Evolutionary conservation across 805 yeast species (phyloP), one percentile per base, ranked within the genome.

Genomic region (Jamesozyma rosinii): DNA sequence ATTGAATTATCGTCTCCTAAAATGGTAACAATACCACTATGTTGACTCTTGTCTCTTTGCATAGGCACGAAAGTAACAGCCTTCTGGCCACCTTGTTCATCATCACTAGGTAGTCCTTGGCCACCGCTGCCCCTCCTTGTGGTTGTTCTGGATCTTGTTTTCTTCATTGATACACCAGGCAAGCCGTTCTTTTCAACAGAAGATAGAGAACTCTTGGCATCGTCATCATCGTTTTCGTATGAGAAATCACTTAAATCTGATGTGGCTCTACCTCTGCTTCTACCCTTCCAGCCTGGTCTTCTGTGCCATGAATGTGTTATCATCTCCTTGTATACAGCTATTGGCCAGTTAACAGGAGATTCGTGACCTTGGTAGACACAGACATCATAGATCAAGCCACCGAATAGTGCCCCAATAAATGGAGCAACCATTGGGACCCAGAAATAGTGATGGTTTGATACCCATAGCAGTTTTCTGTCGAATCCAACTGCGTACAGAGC

Each of bases 351-450:
- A 43, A 74, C 59, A 42, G 76, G 76, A 26, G 76, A 71, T 54
- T 73, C 77, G 35, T 68, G 65, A 24, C 78, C 78, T 51, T 71
- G 72, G 51, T 70, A 74, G 44, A 74, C 58, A 49, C 75, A 67
- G 24, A 72, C 48, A 57, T 75, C 80, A 53, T 75, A 75, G n/a
- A 72, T 40, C 44, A 70, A 51, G n/a, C 69, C 76, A 42, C 80
- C 80, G 27, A 63, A 50, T 38, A 69, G 46, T 26, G 71, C 64
- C 18, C 80, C 80, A 35, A 71, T 49, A 31, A 68, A 54, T 24
- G 80, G 78, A n/a, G 69, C 72, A 24, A 71, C 64, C 48, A 72
- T 55, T 40, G 78, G 77, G 29, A 74, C 73, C 79, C 79, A 74
- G 53, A 71, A 71, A 55, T 71, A 74, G 51, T 67, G 65, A 54